phyloP scores from a whole-genome alignment of 192 early-diverging fungal genomes.

The Podila epigama region DNA sequence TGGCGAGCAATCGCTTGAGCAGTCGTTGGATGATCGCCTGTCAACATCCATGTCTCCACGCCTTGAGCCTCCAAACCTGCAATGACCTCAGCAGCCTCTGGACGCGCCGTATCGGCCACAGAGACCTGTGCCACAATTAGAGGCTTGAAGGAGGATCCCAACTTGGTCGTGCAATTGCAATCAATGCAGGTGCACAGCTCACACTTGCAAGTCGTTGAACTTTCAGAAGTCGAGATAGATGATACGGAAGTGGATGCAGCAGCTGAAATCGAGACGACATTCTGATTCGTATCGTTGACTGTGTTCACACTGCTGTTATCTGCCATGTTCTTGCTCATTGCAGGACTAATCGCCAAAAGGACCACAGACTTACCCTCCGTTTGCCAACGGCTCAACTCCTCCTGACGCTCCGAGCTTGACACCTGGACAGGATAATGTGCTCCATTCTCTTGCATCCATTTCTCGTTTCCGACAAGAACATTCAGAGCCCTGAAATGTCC shows the following conservation, averaged over 20 bases:
- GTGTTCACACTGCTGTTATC: too few species aligned
- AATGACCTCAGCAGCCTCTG: slow-evolving; percentile 64
- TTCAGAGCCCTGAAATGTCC: slow-evolving; percentile 50
- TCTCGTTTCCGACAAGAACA: slow-evolving; percentile 67
- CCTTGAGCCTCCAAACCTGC: slow-evolving; percentile 54
- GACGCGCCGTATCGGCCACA: slow-evolving; percentile 69
- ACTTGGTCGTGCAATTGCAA: slow-evolving; percentile 45
- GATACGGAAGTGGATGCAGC: slow-evolving; percentile 2
- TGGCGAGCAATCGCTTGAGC: slow-evolving; percentile 66
- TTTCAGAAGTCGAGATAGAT: too few species aligned
- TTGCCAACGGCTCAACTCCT: slow-evolving; percentile 59
- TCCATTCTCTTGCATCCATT: slow-evolving; percentile 68
- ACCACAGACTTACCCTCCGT: slow-evolving; percentile 64
- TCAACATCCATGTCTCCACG: slow-evolving; percentile 80
- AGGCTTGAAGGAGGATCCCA: slow-evolving; percentile 13
- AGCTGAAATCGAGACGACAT: slow-evolving; percentile 12
- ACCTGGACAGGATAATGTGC: slow-evolving; percentile 45
- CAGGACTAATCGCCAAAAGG: slow-evolving; percentile 57
- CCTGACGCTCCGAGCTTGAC: slow-evolving; percentile 14
- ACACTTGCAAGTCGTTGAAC: slow-evolving; percentile 28
- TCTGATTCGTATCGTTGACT: too few species aligned
- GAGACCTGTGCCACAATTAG: slow-evolving; percentile 66
- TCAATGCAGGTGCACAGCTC: slow-evolving; percentile 43
- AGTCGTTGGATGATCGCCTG: slow-evolving; percentile 74
- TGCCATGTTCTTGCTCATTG: slow-evolving; percentile 16